Evolutionary conservation across 176 grass and related monocot genomes (phyloP).

Genomic region (Areca catechu): DNA sequence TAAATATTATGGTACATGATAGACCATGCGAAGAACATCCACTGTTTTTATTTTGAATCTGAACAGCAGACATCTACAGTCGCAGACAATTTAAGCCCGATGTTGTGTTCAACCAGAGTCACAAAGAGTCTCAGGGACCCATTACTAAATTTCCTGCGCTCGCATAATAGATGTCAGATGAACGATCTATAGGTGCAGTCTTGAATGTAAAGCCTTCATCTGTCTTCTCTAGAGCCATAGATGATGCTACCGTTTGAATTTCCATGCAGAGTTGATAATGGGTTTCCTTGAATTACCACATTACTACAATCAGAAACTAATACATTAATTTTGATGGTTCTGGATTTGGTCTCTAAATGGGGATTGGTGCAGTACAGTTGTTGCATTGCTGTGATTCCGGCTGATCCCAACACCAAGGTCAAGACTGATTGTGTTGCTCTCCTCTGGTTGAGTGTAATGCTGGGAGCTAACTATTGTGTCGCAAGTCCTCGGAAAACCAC

Average conservation of each 20-base stretch:
- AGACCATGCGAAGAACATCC: too few relatives aligned
- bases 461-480: conserved; percentile 31
- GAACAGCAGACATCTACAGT: too few relatives aligned
- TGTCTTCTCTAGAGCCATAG: conserved; percentile 51
- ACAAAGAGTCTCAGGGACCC: conserved; percentile 39
- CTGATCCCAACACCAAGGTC: conserved; percentile 92
- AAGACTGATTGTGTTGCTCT: conserved; percentile 65
- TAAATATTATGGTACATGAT: too few relatives aligned
- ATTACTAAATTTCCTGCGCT: conserved; percentile 74
- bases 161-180: conserved; percentile 76
- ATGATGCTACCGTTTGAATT: conserved; percentile 24
- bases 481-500: conserved; percentile 56
- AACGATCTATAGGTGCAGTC: conserved; percentile 52
- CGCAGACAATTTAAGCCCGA: too few relatives aligned
- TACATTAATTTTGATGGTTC: conserved; percentile 50
- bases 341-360: conserved; percentile 33
- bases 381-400: conserved; percentile 44
- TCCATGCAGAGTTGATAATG: conserved; percentile 32
- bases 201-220: conserved; percentile 81
- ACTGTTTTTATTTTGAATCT: too few relatives aligned
- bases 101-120: too few relatives aligned
- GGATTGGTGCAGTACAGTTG: conserved; percentile 22
- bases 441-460: conserved; percentile 42
- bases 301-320: conserved; percentile 31
- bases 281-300: conserved; percentile 33